These are phyloP conservation scores for Penicillium goetzii DNA, from an alignment of 495 filamentous ascomycete genomes.

Conservation along the genomic window DNA sequence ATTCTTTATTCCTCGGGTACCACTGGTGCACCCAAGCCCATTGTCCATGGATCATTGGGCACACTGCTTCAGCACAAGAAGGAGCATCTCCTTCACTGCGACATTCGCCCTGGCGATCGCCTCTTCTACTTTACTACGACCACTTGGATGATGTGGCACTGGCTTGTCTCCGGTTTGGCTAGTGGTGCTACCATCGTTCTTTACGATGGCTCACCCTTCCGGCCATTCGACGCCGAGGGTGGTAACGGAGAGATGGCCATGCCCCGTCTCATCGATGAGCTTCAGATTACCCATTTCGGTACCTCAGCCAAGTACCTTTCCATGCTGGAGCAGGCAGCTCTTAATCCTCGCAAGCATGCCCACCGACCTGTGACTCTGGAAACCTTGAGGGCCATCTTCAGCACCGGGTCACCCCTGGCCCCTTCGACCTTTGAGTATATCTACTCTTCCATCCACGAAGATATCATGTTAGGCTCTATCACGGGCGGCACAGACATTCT, in stretches of 20 bases:
- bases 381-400: constrained; percentile 77
- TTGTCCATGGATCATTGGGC: constrained; percentile 85
- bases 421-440: constrained; percentile 92
- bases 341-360: constrained; percentile 62
- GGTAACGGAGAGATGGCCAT: constrained; percentile 68
- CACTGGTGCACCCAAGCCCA: constrained; percentile 89
- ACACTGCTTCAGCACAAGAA: constrained; percentile 95
- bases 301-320: constrained; percentile 93
- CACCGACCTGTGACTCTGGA: constrained; percentile 56
- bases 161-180: constrained; percentile 82
- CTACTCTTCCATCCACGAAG: constrained; percentile 74
- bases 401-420: constrained; percentile 87
- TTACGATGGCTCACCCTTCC: constrained; percentile 89
- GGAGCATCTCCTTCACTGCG: constrained; percentile 83
- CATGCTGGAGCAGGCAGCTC: constrained; percentile 77
- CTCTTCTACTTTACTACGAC: constrained; percentile 88
- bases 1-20: constrained; percentile 88
- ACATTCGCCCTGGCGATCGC: constrained; percentile 65
- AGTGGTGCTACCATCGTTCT: constrained; percentile 79
- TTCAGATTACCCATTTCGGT: constrained; percentile 85
- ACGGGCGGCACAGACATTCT: constrained; percentile 94
- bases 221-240: constrained; percentile 55
- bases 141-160: constrained; percentile 99
- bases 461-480: constrained; percentile 80
- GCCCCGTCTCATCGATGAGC: constrained; percentile 68